Base-by-base conservation (phyloP, 73 alveolate genomes). In the Vitrella brassicaformis region DNA sequence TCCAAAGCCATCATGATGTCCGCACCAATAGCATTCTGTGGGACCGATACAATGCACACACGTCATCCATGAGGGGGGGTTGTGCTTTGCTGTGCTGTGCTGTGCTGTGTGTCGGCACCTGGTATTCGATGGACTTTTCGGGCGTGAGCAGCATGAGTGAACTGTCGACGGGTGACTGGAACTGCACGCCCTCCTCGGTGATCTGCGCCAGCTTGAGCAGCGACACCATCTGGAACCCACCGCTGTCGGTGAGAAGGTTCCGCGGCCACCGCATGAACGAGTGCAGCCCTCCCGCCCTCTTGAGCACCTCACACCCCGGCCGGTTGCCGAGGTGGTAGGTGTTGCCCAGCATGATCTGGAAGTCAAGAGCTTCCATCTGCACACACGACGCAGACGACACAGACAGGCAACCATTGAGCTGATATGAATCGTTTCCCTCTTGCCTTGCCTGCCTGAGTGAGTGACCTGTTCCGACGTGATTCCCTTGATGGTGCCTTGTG, bases 151-250 rank as follows among this genome's bases (percentile, higher is more conserved):
- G 82, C 96, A 97, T 94, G 86, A 78, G 92, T 47, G 93, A 81
- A 31, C 94, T 96, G 65, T 94, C 96, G 19, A 87, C 85, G 70
- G 98, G 99, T 22, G 98, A 92, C 79, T 93, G 91, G 82, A 97
- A 97, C 76, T 89, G 88, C 27, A 97, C 99, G 9, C 99, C 99
- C 28, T 85, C 93, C 82, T 97, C 99, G 72, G 94, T 89, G 25
- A 94, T 73, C 72, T 81, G 28, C 1, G 90, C 78, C 25, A 89
- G 87, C 81, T 94, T 89, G 28, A 89, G 85, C 67, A 97, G 86
- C 0, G 99, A 95, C 75, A 95, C 99, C 90, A 97, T 95, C 85
- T 97, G 95, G 85, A 97, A 97, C 47, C 99, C 99, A 0, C 99
- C 99, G 84, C 97, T 85, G 88, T 97, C 99, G 0, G 99, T 97